Base-by-base conservation (phyloP, 345 rosid genomes). In the Eucalyptus pumila region DNA sequence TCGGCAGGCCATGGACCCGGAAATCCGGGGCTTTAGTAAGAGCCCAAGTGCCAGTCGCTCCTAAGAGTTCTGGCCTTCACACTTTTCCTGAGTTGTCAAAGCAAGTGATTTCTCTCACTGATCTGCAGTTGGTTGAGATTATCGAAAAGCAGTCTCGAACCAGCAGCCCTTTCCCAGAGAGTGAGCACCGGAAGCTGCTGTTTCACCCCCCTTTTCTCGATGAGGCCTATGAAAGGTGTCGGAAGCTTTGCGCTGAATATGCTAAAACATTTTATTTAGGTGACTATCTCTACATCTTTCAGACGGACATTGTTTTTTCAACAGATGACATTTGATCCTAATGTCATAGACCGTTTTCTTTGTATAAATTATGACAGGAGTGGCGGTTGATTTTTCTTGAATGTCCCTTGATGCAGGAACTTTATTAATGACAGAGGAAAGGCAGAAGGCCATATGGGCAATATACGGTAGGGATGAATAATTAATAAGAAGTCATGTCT, bases 211-310 rank as follows among this genome's bases (percentile, higher is more conserved):
- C 30, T 87, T 94, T 94, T 88, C 94, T 94, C 7, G 92, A 94
- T 23, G 97, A 94, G 87, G 93, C 94, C 12, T 93, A 93, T 48
- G 93, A 91, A 23, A 92, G 90, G 44, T 94, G 96, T 91, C 90
- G 91, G 89, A 89, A 87, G 37, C 89, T 95, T 34, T 94, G 96
- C 27, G 91, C 94, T 9, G 94, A 94, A 89, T 93, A 95, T 89
- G 96, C 97, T 83, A 95, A 94, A 92, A 93, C 96, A 49, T 95
- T 95, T 88, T 93, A 95, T 90, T 86, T 95, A 88, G 97, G 96
- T 95, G 21, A 11, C 51, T 21, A 40, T 14, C 32, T 27, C 48
- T 34, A 42, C 72, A 51, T 80, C 30, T 40, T 76, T 37, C 83
- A 76, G 3, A 76, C 45, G 3, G 83, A 76, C 83, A 37, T 6